A percentile compares a stretch with the other conserved stretches of the same genome.
These are phyloP conservation scores for Marvania coccoides DNA, from an alignment of 139 green algal species.

Conservation along the genomic window DNA sequence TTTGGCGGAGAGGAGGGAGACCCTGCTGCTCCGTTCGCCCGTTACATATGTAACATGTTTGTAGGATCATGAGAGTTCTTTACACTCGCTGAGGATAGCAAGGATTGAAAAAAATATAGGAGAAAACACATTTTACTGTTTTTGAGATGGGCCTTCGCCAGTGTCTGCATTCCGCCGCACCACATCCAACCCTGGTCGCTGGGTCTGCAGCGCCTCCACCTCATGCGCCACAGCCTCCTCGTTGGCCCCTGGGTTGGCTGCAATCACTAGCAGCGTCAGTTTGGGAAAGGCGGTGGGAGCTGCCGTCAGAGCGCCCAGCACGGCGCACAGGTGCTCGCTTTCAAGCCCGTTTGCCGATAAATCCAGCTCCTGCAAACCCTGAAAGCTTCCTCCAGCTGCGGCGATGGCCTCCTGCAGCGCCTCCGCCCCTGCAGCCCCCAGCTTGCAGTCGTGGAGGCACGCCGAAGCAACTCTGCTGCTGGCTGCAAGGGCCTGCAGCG, in stretches of 20 bases:
- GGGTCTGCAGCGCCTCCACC: conserved; percentile 8
- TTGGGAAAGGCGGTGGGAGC: not conserved
- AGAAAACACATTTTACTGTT: too few species aligned
- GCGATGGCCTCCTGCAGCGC: not conserved
- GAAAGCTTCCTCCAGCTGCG: conserved; percentile 1
- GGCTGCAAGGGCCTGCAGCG: not conserved
- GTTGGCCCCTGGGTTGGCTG: conserved; percentile 16
- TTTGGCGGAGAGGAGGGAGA: too few species aligned
- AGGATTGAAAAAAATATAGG: too few species aligned
- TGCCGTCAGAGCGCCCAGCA: conserved; percentile 10
- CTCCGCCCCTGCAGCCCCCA: not conserved
- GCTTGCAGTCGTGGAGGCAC: conserved; percentile 11
- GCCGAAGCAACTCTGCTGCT: not conserved
- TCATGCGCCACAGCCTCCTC: not conserved
- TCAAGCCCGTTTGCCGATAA: conserved; percentile 23
- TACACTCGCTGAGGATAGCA: too few species aligned
- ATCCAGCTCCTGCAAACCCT: conserved; percentile 28
- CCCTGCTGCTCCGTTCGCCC: too few species aligned
- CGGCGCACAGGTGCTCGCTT: not conserved
- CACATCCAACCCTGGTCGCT: conserved; percentile 6
- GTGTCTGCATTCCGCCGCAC: conserved; percentile 10
- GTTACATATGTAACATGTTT: too few species aligned
- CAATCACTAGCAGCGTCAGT: conserved; percentile 18
- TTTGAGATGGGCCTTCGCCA: too few species aligned
- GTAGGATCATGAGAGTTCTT: too few species aligned